Evolutionary conservation across 2,329 filamentous ascomycete genomes (phyloP), one percentile per base, ranked within the genome.

Genomic region (Paradendryphiella salina): DNA sequence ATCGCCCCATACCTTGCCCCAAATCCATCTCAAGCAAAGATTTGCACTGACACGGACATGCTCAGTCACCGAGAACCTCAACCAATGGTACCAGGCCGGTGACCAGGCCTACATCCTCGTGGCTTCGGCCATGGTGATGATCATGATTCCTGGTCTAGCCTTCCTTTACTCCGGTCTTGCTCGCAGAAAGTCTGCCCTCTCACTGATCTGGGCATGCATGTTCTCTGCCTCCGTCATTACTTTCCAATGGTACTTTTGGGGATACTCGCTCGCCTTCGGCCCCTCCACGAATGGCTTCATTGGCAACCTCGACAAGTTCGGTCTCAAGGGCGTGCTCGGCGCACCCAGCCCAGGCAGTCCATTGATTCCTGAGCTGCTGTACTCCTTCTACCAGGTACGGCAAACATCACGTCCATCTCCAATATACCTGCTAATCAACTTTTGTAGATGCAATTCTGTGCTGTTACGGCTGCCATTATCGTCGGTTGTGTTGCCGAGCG

Each of bases 191-290:
- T 97, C 94, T 4, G 94, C 94, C 23, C 83, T 99, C 35, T 96
- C 91, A 59, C 88, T 97, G 80, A 94, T 99, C 69, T 97, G 92
- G 90, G 91, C 93, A 11, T 91, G 88, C 77, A 95, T 99, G 89
- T 93, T 88, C 73, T 94, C 91, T 38, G 88, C 88, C 71, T 92
- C 89, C 39, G 86, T 97, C 70, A 82, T 96, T 73, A 88, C 89
- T 49, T 96, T 99, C 79, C 94, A 99, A 78, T 99, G 94, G 94
- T 97, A 96, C 71, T 96, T 99, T 75, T 97, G 94, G 93, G 94
- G 94, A 31, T 99, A 96, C 76, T 96, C 93, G 11, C 81, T 99
- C 55, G 92, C 93, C 44, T 96, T 97, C 76, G 94, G 89, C 68
- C 80, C 83, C 35, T 89, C 87, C 4, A 90, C 84, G 61, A 96